Base-by-base conservation (phyloP, 805 yeast species). In the Metschnikowia lochheadii region DNA sequence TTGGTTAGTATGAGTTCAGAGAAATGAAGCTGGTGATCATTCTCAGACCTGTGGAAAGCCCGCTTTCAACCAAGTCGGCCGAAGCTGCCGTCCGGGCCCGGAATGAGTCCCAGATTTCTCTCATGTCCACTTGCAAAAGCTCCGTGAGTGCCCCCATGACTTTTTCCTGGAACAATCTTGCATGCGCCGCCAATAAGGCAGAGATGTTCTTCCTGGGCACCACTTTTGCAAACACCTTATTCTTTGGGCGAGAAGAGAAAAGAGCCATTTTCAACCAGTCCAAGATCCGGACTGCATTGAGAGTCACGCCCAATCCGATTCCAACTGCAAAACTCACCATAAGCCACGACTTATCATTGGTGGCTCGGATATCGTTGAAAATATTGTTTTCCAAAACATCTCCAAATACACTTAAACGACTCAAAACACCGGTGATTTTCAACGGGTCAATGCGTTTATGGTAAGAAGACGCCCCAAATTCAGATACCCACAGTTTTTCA, bases 311-410 rank as follows among this genome's bases (percentile, higher is more conserved):
- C 17, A 73, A 56, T 1, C 76, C 73, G 34, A 72, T 57, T 1
- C 76, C 76, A 20, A 71, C 29, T 1, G 72, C 56, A 51, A 72
- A 70, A 49, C 73, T 61, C 44, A 68, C 69, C 5, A 70, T 21
- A 10, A 69, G 40, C 56, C 53, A 53, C 3, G 51, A 36, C 3
- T 50, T 39, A 10, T 48, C 56, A 14, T 37, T 26, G 4, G 20
- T 5, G 13, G 32, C 7, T 15, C n/a, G 34, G 18, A 21, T 23
- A 6, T 41, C 11, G 6, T 18, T 8, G 17, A 31, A 26, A 33
- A 33, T 11, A 29, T 29, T 26, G 31, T 50, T 49, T 35, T 55
- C 52, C 39, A 58, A 26, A 6, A 26, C 40, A 6, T 31, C 26
- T 8, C 40, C 14, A 11, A 35, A 45, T 23, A 57, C 37, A 17